phyloP scores from a whole-genome alignment of 192 early-diverging fungal species.

The Cladochytrium replicatum region DNA sequence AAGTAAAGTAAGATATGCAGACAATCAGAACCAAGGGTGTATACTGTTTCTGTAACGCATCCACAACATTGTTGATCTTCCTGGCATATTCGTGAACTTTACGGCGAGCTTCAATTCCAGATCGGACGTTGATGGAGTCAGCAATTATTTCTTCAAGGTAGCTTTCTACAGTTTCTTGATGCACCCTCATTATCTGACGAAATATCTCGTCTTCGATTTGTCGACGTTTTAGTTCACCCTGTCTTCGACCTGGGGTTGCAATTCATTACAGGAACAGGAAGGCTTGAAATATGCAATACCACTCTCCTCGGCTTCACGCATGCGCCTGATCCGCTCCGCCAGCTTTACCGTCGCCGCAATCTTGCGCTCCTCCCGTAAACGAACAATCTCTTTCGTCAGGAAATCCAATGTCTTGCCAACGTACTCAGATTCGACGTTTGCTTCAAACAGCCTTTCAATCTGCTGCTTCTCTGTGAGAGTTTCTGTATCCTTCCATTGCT shows the following conservation, averaged over 20 bases:
- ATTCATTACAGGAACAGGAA: neutral
- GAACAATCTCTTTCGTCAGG: slow-evolving; percentile 43
- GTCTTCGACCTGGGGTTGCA: slow-evolving; percentile 17
- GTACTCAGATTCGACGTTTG: slow-evolving; percentile 31
- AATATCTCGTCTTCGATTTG: slow-evolving; percentile 43
- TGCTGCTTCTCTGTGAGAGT: too few species aligned
- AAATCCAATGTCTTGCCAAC: slow-evolving; percentile 43
- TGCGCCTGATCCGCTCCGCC: slow-evolving; percentile 43
- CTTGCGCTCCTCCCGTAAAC: slow-evolving; percentile 39
- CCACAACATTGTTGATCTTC: slow-evolving; percentile 21
- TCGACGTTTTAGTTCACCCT: slow-evolving; percentile 36
- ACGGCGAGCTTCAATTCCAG: slow-evolving; percentile 26
- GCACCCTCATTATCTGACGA: slow-evolving; percentile 41
- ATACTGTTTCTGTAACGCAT: slow-evolving; percentile 20
- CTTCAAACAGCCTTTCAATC: slow-evolving; percentile 25
- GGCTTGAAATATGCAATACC: slow-evolving; percentile 13
- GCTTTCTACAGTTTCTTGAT: slow-evolving; percentile 49
- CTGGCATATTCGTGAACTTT: slow-evolving; percentile 38
- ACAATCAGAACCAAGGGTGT: neutral
- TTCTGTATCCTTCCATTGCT: too few species aligned
- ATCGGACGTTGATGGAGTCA: slow-evolving; percentile 23
- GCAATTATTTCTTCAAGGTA: slow-evolving; percentile 43
- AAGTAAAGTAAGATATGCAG: slow-evolving; percentile 1
- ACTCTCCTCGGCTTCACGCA: slow-evolving; percentile 51
- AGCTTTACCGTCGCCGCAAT: slow-evolving; percentile 46